These are phyloP conservation scores for Epichloe gansuensis DNA, from an alignment of 2,329 filamentous ascomycete genomes.

Conservation along the genomic window DNA sequence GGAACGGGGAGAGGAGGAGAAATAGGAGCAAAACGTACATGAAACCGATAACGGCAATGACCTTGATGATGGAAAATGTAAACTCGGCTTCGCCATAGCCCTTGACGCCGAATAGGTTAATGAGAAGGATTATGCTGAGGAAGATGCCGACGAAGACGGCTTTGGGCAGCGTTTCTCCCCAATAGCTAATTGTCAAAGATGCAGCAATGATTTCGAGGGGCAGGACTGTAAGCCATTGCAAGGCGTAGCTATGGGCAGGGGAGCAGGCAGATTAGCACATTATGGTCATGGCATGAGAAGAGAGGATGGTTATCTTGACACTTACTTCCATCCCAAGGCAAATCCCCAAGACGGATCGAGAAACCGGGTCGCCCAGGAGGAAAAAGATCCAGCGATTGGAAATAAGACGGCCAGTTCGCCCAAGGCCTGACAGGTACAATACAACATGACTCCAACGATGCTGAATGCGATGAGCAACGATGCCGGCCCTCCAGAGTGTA, in stretches of 20 bases:
- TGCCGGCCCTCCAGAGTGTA: slow-evolving; percentile 63
- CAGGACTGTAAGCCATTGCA: slow-evolving; percentile 77
- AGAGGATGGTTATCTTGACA: slow-evolving; percentile 8
- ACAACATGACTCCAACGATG: slow-evolving; percentile 77
- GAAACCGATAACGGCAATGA: slow-evolving; percentile 75
- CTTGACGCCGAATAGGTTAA: slow-evolving; percentile 81
- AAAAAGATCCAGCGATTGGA: slow-evolving; percentile 84
- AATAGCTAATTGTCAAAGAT: slow-evolving; percentile 72
- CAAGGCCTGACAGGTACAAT: slow-evolving; percentile 80
- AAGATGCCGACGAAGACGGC: slow-evolving; percentile 77
- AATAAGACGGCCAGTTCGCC: slow-evolving; percentile 86
- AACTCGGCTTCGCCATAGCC: slow-evolving; percentile 88
- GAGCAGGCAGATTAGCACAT: background rate
- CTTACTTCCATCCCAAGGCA: slow-evolving; percentile 86
- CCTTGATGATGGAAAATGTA: slow-evolving; percentile 73
- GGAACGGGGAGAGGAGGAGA: background rate
- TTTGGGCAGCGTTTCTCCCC: slow-evolving; percentile 51
- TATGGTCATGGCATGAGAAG: background rate
- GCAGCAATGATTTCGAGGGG: slow-evolving; percentile 81
- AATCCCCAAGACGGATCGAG: slow-evolving; percentile 91
- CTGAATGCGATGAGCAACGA: slow-evolving; percentile 65
- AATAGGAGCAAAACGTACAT: slow-evolving; percentile 42
- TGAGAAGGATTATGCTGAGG: slow-evolving; percentile 57
- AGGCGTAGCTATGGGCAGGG: slow-evolving; percentile 47
- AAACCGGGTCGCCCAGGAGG: slow-evolving; percentile 82